Evolutionary conservation across 2,329 filamentous ascomycete species (phyloP).

Genomic region (Stagonosporopsis rhizophila): DNA sequence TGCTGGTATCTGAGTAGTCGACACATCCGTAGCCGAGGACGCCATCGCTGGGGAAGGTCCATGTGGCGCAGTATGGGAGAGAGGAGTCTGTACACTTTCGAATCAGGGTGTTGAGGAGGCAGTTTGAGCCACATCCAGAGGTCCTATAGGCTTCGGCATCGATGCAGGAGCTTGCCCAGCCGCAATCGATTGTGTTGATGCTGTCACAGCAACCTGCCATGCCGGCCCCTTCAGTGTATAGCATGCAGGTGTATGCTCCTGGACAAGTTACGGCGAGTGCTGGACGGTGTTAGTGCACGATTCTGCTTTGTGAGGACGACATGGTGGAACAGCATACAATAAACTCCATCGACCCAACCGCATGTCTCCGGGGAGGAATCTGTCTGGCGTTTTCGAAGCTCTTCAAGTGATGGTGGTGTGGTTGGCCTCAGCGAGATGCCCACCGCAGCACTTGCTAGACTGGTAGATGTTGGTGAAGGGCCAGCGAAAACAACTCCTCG

Average conservation of each 20-base stretch:
- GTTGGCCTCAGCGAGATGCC: conserved; percentile 34
- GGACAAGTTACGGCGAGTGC: conserved; percentile 26
- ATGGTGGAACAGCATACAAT: conserved; percentile 19
- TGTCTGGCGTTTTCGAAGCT: conserved; percentile 28
- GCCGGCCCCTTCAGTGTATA: conserved; percentile 30
- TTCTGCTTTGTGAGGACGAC: background rate
- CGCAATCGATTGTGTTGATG: conserved; percentile 30
- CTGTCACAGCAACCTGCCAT: conserved; percentile 40
- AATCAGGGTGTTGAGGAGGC: conserved; percentile 30
- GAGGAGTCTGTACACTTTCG: conserved; percentile 30
- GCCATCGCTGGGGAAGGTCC: conserved; percentile 33
- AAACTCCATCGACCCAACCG: conserved; percentile 34
- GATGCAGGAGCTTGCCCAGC: conserved; percentile 38
- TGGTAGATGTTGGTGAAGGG: conserved; percentile 26
- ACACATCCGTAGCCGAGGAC: conserved; percentile 36
- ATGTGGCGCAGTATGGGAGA: conserved; percentile 37
- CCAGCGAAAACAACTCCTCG: conserved; percentile 32
- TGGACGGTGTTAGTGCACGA: conserved; percentile 6
- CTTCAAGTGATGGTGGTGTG: conserved; percentile 26
- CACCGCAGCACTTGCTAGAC: conserved; percentile 17
- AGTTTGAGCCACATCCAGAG: conserved; percentile 25
- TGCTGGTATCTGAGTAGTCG: conserved; percentile 9
- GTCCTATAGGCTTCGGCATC: conserved; percentile 26
- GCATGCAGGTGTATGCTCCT: conserved; percentile 32
- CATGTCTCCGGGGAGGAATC: conserved; percentile 28